Evolutionary conservation across 164 flowering plant species (phyloP).

Genomic region (Vitis riparia): DNA sequence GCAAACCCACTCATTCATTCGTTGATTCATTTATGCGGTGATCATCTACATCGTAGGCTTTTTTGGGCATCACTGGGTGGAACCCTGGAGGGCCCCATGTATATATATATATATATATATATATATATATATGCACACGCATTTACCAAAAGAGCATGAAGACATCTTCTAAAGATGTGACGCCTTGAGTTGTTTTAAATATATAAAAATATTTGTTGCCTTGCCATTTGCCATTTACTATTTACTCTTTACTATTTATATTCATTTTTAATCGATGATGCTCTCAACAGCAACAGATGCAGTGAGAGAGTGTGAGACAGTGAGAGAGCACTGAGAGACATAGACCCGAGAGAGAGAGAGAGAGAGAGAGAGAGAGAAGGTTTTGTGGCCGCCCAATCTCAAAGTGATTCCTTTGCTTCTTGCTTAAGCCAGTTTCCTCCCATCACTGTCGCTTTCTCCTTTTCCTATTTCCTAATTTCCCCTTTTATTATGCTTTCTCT

Average conservation of each 20-base stretch:
- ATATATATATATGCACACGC: too few species aligned
- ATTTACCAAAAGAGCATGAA: neutral
- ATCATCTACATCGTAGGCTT: conserved; percentile 2
- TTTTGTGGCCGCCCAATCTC: conserved; percentile 31
- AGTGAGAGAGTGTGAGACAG: too few species aligned
- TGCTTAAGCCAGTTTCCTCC: conserved; percentile 35
- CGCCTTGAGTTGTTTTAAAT: conserved; percentile 9
- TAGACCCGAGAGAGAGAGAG: neutral
- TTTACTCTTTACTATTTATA: neutral
- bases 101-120: too few species aligned
- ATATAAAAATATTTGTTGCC: too few species aligned
- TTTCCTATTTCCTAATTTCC: conserved; percentile 17
- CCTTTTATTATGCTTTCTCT: neutral
- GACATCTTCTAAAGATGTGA: conserved; percentile 1
- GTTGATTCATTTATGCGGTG: neutral
- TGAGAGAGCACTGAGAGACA: neutral
- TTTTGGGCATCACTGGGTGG: too few species aligned
- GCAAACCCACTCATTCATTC: too few species aligned
- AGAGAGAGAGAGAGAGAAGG: neutral
- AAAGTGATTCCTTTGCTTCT: conserved; percentile 45
- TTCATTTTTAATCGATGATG: neutral
- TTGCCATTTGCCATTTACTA: neutral
- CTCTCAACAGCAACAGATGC: too few species aligned
- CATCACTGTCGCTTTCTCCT: conserved; percentile 15
- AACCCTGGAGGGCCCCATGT: too few species aligned